These are phyloP conservation scores for Lactuca saligna DNA, from an alignment of 129 eudicot species.

Conservation along the genomic window DNA sequence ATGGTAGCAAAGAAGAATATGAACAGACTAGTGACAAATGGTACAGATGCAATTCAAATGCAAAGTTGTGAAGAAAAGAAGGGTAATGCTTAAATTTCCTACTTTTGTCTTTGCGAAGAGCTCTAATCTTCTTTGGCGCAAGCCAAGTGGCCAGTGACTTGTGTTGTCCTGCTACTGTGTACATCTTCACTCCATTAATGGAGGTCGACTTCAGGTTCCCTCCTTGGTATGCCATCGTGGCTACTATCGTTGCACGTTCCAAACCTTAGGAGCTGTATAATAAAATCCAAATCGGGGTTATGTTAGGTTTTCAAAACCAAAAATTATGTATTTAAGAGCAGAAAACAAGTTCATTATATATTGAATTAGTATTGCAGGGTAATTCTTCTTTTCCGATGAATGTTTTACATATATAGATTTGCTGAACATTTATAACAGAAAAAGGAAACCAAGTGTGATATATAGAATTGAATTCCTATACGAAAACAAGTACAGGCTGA, in stretches of 20 bases:
- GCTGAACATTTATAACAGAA: not conserved
- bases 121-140: conserved; percentile 67
- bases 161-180: conserved; percentile 63
- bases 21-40: not conserved
- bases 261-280: not conserved
- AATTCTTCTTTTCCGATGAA: not conserved
- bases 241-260: conserved; percentile 9
- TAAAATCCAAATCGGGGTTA: not conserved
- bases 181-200: conserved; percentile 87
- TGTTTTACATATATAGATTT: not conserved
- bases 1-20: not conserved
- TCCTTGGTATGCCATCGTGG: conserved; percentile 70
- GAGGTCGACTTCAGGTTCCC: conserved; percentile 81
- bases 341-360: not conserved
- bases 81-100: not conserved
- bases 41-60: not conserved
- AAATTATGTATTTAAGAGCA: not conserved
- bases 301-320: not conserved
- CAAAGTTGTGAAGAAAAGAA: not conserved
- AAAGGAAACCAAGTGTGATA: too few species aligned
- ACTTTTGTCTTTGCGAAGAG: conserved; percentile 87
- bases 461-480: too few species aligned
- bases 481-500: too few species aligned
- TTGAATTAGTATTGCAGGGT: not conserved
- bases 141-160: conserved; percentile 82